Percentiles rank a stretch among this genome's conserved stretches.
phyloP scores from a whole-genome alignment of 2,329 filamentous ascomycete genomes.

The Fusarium metavorans region DNA sequence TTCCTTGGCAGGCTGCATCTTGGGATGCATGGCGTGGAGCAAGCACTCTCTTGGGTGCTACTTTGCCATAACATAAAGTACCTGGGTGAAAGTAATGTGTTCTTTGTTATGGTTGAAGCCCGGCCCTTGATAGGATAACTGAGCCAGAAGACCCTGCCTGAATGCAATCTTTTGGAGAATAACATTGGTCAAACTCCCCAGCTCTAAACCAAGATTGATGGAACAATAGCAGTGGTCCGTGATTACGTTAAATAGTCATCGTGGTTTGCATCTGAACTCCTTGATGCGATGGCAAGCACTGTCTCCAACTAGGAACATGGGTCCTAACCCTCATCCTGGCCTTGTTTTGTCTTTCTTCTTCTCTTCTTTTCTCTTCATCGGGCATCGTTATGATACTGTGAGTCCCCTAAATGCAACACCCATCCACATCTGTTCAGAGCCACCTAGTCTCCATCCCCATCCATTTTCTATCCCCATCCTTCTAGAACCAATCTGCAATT shows the following conservation, averaged over 20 bases:
- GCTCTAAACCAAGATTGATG: not conserved
- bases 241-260: not conserved
- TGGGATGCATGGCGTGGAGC: not conserved
- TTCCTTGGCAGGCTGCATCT: not conserved
- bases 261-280: not conserved
- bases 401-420: not conserved
- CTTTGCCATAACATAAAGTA: not conserved
- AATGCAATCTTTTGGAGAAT: not conserved
- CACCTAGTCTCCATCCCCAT: not conserved
- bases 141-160: no score
- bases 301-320: not conserved
- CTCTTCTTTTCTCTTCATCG: not conserved
- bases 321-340: not conserved
- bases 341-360: not conserved
- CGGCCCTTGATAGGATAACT: no score
- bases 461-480: not conserved
- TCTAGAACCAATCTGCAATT: not conserved
- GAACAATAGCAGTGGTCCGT: not conserved
- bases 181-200: not conserved
- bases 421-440: not conserved
- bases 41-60: not conserved
- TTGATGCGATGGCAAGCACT: not conserved
- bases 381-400: not conserved
- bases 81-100: not conserved
- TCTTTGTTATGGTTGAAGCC: no score